phyloP scores from a whole-genome alignment of 2,329 filamentous ascomycete species.

The Huntiella abstrusa region DNA sequence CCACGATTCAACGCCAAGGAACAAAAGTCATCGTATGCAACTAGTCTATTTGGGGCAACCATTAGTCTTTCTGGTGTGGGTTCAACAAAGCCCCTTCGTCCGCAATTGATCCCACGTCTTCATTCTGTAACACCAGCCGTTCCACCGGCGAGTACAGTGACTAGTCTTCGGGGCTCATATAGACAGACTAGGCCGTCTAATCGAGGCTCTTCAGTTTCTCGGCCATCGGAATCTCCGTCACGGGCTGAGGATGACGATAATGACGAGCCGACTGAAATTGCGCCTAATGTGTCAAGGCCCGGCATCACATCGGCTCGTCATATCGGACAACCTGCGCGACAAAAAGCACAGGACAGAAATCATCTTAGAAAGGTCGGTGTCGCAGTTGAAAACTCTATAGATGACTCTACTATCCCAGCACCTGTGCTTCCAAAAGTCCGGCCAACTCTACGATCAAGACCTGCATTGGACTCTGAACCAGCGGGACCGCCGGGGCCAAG shows the following conservation, averaged over 20 bases:
- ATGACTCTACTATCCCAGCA: too few relatives aligned
- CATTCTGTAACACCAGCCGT: not conserved
- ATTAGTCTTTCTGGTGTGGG: conserved; percentile 18
- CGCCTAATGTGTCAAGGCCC: too few relatives aligned
- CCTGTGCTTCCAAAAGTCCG: not conserved
- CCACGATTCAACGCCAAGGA: conserved; percentile 14
- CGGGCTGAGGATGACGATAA: not conserved
- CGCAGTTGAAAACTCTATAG: too few relatives aligned
- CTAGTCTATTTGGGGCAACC: conserved; percentile 30
- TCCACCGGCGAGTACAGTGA: conserved; percentile 2
- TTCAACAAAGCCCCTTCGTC: not conserved
- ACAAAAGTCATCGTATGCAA: conserved; percentile 29
- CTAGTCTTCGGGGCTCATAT: conserved; percentile 1
- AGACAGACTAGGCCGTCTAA: not conserved
- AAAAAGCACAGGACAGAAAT: too few relatives aligned
- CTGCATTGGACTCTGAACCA: not conserved
- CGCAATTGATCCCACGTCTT: conserved; percentile 6
- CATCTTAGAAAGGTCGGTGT: too few relatives aligned
- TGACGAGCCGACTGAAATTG: not conserved
- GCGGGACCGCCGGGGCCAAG: not conserved
- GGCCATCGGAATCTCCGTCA: not conserved
- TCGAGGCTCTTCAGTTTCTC: too few relatives aligned
- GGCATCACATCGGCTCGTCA: too few relatives aligned
- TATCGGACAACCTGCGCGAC: too few relatives aligned
- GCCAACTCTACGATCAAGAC: not conserved